phyloP scores from a whole-genome alignment of 2,329 filamentous ascomycete species.

The Colletotrichum orbiculare region DNA sequence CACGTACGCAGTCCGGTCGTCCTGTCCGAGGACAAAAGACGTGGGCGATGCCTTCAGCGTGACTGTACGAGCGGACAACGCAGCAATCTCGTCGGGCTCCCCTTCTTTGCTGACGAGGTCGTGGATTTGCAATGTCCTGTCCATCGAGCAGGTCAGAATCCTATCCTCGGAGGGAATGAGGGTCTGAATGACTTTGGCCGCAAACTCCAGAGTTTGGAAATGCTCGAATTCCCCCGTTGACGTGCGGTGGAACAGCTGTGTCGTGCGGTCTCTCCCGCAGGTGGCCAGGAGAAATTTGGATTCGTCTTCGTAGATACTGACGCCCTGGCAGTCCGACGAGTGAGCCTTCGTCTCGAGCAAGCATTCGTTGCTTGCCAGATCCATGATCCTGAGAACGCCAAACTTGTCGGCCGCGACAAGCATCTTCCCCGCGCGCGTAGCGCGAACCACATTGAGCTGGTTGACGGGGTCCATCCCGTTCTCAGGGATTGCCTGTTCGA shows the following conservation, averaged over 20 bases:
- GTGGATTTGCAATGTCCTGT: constrained; percentile 86
- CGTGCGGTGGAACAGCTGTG: constrained; percentile 83
- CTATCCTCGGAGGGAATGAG: constrained; percentile 80
- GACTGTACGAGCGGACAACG: constrained; percentile 80
- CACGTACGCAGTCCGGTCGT: constrained; percentile 68
- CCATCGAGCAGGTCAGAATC: constrained; percentile 87
- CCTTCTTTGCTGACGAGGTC: constrained; percentile 78
- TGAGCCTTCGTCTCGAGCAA: constrained; percentile 85
- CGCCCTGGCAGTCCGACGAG: constrained; percentile 83
- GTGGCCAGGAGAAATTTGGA: constrained; percentile 78
- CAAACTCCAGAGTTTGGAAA: constrained; percentile 93
- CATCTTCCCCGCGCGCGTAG: constrained; percentile 70
- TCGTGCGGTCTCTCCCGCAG: constrained; percentile 88
- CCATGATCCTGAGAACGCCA: constrained; percentile 81
- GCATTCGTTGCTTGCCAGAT: constrained; percentile 70
- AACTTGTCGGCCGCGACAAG: constrained; percentile 88
- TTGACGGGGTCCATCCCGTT: constrained; percentile 65
- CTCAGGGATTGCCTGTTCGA: constrained; percentile 70
- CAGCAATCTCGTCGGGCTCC: constrained; percentile 75
- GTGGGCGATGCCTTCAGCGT: constrained; percentile 87
- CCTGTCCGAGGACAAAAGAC: constrained; percentile 79
- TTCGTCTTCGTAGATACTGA: constrained; percentile 75
- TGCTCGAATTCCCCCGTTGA: constrained; percentile 73
- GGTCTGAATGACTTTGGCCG: constrained; percentile 81
- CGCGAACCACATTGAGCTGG: constrained; percentile 68